Percentiles rank a stretch among this genome's conserved stretches.
Evolutionary conservation across 108 stramenopile genomes (phyloP).

Genomic region (Cyclostephanos tholiformis): DNA sequence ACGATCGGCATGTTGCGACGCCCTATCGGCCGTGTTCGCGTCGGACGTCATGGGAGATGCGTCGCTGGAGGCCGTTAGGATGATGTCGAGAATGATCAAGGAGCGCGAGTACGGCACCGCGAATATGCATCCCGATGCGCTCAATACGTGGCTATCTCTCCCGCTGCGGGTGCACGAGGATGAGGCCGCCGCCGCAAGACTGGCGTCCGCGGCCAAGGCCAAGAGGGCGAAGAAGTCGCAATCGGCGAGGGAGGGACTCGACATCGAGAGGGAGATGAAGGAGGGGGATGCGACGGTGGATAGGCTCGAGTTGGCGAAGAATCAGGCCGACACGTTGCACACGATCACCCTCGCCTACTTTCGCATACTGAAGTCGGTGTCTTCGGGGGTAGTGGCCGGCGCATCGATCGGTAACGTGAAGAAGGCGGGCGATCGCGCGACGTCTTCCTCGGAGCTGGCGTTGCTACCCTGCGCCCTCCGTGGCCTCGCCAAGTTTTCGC

Average conservation of each 20-base stretch:
- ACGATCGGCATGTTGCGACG: constrained; percentile 64
- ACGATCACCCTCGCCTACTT: constrained; percentile 83
- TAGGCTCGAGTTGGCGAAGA: constrained; percentile 70
- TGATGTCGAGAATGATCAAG: constrained; percentile 73
- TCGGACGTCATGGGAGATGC: constrained; percentile 82
- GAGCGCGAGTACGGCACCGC: constrained; percentile 15
- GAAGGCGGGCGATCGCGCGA: not conserved
- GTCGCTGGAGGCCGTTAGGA: constrained; percentile 75
- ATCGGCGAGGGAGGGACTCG: constrained; percentile 61
- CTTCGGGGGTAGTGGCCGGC: constrained; percentile 41
- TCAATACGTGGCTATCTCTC: constrained; percentile 68
- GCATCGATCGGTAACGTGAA: not conserved
- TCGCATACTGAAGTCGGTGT: constrained; percentile 72
- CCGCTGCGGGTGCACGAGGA: constrained; percentile 84
- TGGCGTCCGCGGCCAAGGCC: constrained; percentile 62
- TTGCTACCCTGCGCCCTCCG: constrained; percentile 77
- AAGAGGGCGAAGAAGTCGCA: constrained; percentile 76
- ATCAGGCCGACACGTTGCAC: constrained; percentile 80
- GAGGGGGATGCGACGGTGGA: constrained; percentile 84
- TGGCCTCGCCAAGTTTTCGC: constrained; percentile 87
- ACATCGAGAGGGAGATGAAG: constrained; percentile 79
- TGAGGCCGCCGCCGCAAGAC: constrained; percentile 83
- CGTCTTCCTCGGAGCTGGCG: constrained; percentile 11
- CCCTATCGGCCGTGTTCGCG: constrained; percentile 64
- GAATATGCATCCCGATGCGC: constrained; percentile 59